Evolutionary conservation across 2,329 filamentous ascomycete species (phyloP), one percentile per base, ranked within the genome.

Genomic region (Hymenoscyphus repandus): DNA sequence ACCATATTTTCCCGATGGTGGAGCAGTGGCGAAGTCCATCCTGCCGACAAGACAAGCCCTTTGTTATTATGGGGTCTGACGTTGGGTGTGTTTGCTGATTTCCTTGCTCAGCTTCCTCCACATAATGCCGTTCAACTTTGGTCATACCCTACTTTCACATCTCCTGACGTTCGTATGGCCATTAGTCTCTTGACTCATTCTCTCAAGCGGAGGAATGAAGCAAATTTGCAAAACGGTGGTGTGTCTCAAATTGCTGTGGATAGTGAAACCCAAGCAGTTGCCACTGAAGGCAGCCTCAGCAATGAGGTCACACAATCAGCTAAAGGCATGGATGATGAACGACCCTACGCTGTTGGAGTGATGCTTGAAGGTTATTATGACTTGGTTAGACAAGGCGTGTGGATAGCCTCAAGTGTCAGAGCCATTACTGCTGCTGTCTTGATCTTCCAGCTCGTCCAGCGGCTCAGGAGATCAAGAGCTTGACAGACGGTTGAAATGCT

Each of bases 11-110:
- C 58, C 42, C 67, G 62, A 1, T 62, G 57, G 56, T 59, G 57
- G 38, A 62, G 68, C 2, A 64, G 66, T 20, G 63, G 66, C 56
- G 60, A 70, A 56, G 64, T 66, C 58, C 50, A 49, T 4, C 53
- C 52, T 13, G 41, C 54, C 12, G 57, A 52, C 2, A 55, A 47
- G 18, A 58, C 64, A 55, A 64, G 65, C 22, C 79, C 81, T 2
- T 69, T 87, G 1, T 66, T 86, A 10, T 76, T 87, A 1, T 88
- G 84, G 84, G 84, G 84, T 0, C 65, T 88, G 32, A 86, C 84
- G 0, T 70, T 87, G 1, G 83, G 83, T 5, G 78, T 88, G 31
- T 67, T 86, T 36, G 79, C 80, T 13, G 84, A 88, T 65, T 82
- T 87, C 56, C 72, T 87, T 20, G 82, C 86, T 56, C 75, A 85